Base-by-base conservation (phyloP, 352 stramenopile genomes). In the Saprolegnia diclina region DNA sequence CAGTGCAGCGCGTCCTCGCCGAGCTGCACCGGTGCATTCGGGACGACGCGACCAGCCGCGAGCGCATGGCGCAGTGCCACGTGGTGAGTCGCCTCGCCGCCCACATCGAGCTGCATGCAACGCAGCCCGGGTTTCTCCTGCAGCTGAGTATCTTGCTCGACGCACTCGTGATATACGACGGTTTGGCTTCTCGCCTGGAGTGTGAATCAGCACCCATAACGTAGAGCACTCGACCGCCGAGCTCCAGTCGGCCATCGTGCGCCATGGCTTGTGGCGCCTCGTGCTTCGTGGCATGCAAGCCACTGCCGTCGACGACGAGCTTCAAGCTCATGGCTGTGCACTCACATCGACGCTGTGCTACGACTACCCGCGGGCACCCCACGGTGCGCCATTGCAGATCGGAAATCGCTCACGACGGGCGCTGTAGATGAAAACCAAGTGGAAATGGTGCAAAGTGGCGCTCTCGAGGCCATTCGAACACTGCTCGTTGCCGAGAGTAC, bases 201-300 rank as follows among this genome's bases (percentile, higher is more conserved):
- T 19, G 62, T 38, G 19, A 24, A 40, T n/a, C 19, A 14, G n/a
- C n/a, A 42, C 37, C 16, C 61, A 40, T 29, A 32, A 64, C 56
- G 29, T 57, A 87, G 79, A 78, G 37, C 79, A 78, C 1, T 76
- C 71, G 10, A 76, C 84, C 40, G 74, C 83, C 22, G 78, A 86
- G 64, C 81, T 89, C 26, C 82, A 90, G 52, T 78, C 75, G 9
- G 79, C 74, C 73, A 80, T 89, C 66, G 74, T 77, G 9, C 74
- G 82, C 16, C 73, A 74, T 19, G 77, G 77, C 0, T 76, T 76
- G 18, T 69, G 88, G 32, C 45, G 45, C 24, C 44, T 87, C 18
- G 71, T 88, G 44, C 22, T 35, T 0, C 68, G 67, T 21, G 80
- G 72, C 1, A 64, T 88, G 10, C 21, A 40, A n/a, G 77, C 88